Conservation (phyloP, 2,329 filamentous ascomycete species). For the Verticillium zaregamsianum region DNA sequence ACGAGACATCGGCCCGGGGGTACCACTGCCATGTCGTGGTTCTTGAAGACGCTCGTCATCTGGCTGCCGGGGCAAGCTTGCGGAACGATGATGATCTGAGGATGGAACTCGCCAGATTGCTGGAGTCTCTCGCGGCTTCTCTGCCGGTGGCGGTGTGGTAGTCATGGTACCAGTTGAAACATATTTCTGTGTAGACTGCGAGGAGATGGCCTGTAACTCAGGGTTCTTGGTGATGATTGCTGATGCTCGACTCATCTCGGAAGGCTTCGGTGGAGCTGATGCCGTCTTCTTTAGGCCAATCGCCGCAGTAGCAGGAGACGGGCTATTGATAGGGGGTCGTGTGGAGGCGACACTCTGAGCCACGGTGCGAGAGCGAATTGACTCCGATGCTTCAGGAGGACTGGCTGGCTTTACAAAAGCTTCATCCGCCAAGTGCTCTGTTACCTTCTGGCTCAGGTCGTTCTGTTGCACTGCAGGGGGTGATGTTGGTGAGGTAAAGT, state of each 20-base stretch:
- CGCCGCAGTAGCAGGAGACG: constrained; percentile 9
- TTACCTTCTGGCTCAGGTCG: constrained; percentile 61
- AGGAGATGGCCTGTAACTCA: constrained; percentile 54
- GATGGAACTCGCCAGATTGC: constrained; percentile 14
- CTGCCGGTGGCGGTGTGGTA: constrained; percentile 49
- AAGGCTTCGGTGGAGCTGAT: constrained; percentile 35
- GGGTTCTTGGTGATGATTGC: constrained; percentile 61
- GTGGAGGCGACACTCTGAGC: constrained; percentile 19
- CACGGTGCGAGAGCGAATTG: constrained; percentile 10
- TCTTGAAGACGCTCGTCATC: constrained; percentile 15
- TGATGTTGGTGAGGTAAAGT: constrained; percentile 64
- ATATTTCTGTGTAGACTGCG: constrained; percentile 35
- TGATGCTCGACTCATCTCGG: constrained; percentile 55
- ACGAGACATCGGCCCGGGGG: constrained; percentile 2
- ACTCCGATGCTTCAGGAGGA: constrained; percentile 5
- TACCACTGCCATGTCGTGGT: constrained; percentile 17
- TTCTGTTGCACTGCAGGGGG: constrained; percentile 44
- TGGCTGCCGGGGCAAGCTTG: constrained; percentile 21
- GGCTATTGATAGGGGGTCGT: constrained; percentile 21
- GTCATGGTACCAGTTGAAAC: constrained; percentile 78
- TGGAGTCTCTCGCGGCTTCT: constrained; percentile 35
- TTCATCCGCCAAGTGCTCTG: constrained; percentile 77
- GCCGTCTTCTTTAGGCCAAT: constrained; percentile 24
- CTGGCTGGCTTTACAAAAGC: constrained; percentile 58
- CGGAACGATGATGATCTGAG: constrained; percentile 19